Conservation (phyloP, 768 basidiomycete species). For the Russula griseocarnosa region DNA sequence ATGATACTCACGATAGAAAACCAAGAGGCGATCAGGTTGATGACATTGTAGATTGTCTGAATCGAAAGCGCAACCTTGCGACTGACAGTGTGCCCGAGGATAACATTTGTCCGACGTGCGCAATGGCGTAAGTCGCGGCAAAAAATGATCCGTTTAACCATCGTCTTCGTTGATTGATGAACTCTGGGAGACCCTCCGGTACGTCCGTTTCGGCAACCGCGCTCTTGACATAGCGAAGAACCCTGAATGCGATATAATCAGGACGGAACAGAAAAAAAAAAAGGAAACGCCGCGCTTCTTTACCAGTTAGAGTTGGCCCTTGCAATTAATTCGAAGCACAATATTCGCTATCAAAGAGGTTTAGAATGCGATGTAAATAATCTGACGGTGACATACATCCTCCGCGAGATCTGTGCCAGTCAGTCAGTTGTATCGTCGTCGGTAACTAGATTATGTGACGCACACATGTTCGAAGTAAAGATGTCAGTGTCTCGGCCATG, state of each 20-base stretch:
- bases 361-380: constrained; percentile 23
- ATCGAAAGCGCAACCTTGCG: constrained; percentile 72
- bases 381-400: constrained; percentile 51
- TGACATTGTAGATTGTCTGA: constrained; percentile 82
- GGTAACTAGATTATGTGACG: constrained; percentile 31
- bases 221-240: constrained; percentile 93
- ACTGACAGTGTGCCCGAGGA: constrained; percentile 75
- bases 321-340: constrained; percentile 77
- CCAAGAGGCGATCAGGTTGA: constrained; percentile 90
- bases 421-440: not conserved
- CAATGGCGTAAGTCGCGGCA: constrained; percentile 89
- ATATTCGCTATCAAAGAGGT: constrained; percentile 57
- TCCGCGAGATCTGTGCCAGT: constrained; percentile 71
- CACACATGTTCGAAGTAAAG: constrained; percentile 96
- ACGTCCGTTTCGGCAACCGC: constrained; percentile 94
- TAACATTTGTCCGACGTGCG: constrained; percentile 77
- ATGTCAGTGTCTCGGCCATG: constrained; percentile 85
- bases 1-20: constrained; percentile 69
- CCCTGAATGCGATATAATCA: constrained; percentile 47
- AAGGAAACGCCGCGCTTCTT: constrained; percentile 33
- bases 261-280: constrained; percentile 28
- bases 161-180: constrained; percentile 85
- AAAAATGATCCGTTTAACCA: constrained; percentile 95
- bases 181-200: constrained; percentile 87
- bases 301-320: constrained; percentile 77